Evolutionary conservation across 345 rosid species (phyloP).

Genomic region (Rhodamnia argentea): DNA sequence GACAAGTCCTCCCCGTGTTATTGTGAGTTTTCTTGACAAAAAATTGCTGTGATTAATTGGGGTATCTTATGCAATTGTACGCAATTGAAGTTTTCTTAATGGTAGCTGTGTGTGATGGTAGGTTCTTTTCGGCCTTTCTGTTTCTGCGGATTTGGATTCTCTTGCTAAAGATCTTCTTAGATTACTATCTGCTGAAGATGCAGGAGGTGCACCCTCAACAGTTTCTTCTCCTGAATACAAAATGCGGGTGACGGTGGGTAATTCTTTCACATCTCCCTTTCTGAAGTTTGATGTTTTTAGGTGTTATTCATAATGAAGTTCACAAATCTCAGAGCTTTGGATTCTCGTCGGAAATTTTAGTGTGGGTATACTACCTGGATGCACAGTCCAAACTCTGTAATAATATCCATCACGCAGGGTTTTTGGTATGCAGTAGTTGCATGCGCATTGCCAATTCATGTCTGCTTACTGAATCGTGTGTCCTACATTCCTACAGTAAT

Average conservation of each 20-base stretch:
- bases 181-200: constrained; percentile 30
- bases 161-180: constrained; percentile 48
- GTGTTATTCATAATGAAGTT: neutral
- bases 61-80: neutral
- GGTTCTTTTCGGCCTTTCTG: constrained; percentile 84
- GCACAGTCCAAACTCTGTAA: neutral
- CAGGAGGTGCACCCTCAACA: constrained; percentile 30
- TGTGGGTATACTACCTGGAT: neutral
- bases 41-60: neutral
- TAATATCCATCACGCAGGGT: neutral
- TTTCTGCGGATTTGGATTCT: constrained; percentile 43
- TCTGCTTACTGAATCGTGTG: neutral
- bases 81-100: neutral
- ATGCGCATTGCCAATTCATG: neutral
- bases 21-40: constrained; percentile 32
- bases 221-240: constrained; percentile 62
- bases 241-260: constrained; percentile 58
- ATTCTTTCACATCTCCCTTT: neutral
- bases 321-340: neutral
- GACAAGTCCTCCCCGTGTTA: constrained; percentile 59
- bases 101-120: constrained; percentile 7
- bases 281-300: neutral
- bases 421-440: neutral
- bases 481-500: neutral
- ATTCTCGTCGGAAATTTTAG: neutral